Evolutionary conservation across 129 eudicot species (phyloP).

Genomic region (Tagetes erecta): DNA sequence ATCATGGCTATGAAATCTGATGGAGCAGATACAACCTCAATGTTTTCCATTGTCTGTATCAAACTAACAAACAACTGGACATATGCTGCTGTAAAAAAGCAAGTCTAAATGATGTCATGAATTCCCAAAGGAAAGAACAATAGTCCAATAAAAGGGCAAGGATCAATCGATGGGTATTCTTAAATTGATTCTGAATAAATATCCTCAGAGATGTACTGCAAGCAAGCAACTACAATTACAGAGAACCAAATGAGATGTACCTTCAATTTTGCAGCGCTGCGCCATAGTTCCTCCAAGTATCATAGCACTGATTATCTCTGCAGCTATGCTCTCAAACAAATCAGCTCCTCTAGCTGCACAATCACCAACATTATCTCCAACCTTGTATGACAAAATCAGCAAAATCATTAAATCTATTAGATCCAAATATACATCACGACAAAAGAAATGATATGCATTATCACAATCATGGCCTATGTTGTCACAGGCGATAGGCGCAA

Average conservation of each 20-base stretch:
- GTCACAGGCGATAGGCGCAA: too few species aligned
- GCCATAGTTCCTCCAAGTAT: slow-evolving; percentile 99
- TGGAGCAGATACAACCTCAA: slow-evolving; percentile 18
- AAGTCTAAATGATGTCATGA: slow-evolving; percentile 6
- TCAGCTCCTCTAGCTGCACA: slow-evolving; percentile 99
- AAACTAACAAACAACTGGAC: slow-evolving; percentile 8
- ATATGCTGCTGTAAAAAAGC: slow-evolving; percentile 25
- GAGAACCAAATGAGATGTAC: slow-evolving; percentile 34
- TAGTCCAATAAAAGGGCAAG: neutral
- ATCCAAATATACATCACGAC: slow-evolving; percentile 22
- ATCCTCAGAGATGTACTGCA: neutral
- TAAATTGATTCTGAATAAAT: slow-evolving; percentile 7
- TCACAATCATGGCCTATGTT: neutral
- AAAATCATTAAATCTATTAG: slow-evolving; percentile 12
- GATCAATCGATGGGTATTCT: slow-evolving; percentile 18
- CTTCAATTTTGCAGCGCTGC: slow-evolving; percentile 93
- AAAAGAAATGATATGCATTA: neutral
- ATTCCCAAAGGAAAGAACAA: slow-evolving; percentile 5
- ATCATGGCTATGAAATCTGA: neutral
- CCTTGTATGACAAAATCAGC: slow-evolving; percentile 43
- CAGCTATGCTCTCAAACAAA: slow-evolving; percentile 98
- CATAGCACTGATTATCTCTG: slow-evolving; percentile 99
- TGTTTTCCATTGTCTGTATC: neutral
- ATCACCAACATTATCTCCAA: slow-evolving; percentile 98
- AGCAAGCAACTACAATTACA: slow-evolving; percentile 6